Percentiles rank a stretch among this genome's conserved stretches.
Conservation (phyloP, 2,329 filamentous ascomycete genomes). For the Nemania sp. region DNA sequence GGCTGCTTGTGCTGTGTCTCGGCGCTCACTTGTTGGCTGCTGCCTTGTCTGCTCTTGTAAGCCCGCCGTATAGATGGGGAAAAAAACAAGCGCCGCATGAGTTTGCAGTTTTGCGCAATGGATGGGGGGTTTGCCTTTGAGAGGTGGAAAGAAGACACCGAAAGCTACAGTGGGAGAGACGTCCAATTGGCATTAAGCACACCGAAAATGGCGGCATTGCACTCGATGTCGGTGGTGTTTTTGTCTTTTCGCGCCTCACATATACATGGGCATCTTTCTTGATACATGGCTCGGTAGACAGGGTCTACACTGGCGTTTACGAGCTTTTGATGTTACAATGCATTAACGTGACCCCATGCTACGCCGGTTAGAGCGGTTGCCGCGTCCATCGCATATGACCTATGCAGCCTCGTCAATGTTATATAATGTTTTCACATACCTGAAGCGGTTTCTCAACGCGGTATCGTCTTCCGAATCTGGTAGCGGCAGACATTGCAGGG, state of each 20-base stretch:
- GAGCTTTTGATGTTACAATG: slow-evolving; percentile 1
- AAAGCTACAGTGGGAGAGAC: neutral
- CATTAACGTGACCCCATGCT: slow-evolving; percentile 4
- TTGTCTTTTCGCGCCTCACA: neutral
- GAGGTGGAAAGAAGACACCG: neutral
- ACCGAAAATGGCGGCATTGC: slow-evolving; percentile 1
- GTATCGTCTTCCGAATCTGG: no score
- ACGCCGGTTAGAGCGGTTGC: neutral
- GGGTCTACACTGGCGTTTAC: neutral
- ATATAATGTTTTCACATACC: neutral
- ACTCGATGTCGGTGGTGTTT: neutral
- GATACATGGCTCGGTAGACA: neutral
- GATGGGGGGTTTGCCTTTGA: neutral
- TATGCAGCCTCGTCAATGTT: neutral
- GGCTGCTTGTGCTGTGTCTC: slow-evolving; percentile 43
- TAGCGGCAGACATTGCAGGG: neutral
- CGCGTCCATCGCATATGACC: neutral
- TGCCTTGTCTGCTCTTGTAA: slow-evolving; percentile 60
- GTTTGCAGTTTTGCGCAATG: neutral
- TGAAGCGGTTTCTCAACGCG: neutral
- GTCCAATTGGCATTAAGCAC: neutral
- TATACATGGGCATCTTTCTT: neutral
- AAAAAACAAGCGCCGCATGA: slow-evolving; percentile 69
- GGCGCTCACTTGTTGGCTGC: slow-evolving; percentile 22
- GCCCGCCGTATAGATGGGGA: slow-evolving; percentile 57